Evolutionary conservation across 352 stramenopile species (phyloP).

Genomic region (Peronospora belbahrii): DNA sequence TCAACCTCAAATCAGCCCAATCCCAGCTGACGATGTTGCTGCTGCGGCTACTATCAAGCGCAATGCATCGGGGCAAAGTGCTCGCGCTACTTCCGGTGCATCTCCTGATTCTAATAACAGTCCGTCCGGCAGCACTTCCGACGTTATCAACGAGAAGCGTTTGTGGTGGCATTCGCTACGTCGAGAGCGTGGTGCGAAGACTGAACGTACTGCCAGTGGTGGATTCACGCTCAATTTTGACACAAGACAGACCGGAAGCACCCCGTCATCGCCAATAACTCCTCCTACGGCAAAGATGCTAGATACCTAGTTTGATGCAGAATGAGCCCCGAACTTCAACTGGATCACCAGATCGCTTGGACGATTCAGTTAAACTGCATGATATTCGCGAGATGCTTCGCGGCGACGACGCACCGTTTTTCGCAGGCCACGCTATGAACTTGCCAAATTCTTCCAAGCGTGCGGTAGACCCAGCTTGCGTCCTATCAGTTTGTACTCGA

Average conservation of each 20-base stretch:
- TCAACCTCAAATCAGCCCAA: conserved; percentile 26
- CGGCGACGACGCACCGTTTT: conserved; percentile 49
- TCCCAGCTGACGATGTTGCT: conserved; percentile 19
- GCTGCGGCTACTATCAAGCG: conserved; percentile 12
- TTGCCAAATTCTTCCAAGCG: conserved; percentile 40
- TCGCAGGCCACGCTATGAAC: conserved; percentile 38
- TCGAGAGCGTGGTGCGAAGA: conserved; percentile 42
- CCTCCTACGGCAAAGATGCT: conserved; percentile 11
- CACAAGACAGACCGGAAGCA: conserved; percentile 25
- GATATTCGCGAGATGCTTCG: conserved; percentile 45
- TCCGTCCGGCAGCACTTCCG: conserved; percentile 31
- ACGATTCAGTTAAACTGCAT: conserved; percentile 51
- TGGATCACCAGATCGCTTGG: conserved; percentile 29
- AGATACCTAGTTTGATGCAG: conserved; percentile 2
- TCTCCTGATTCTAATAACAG: conserved; percentile 24
- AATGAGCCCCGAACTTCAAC: conserved; percentile 11
- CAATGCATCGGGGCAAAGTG: conserved; percentile 18
- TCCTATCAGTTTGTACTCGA: conserved; percentile 52
- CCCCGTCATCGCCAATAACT: conserved; percentile 27
- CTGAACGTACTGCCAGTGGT: conserved; percentile 56
- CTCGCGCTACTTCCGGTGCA: conserved; percentile 16
- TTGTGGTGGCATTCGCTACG: conserved; percentile 68
- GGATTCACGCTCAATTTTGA: conserved; percentile 49
- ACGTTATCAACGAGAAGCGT: conserved; percentile 51
- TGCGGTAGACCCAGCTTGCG: conserved; percentile 41